Percentiles rank a stretch among this genome's conserved stretches.
These are phyloP conservation scores for Albugo laibachii DNA, from an alignment of 352 stramenopile genomes.

Conservation along the genomic window DNA sequence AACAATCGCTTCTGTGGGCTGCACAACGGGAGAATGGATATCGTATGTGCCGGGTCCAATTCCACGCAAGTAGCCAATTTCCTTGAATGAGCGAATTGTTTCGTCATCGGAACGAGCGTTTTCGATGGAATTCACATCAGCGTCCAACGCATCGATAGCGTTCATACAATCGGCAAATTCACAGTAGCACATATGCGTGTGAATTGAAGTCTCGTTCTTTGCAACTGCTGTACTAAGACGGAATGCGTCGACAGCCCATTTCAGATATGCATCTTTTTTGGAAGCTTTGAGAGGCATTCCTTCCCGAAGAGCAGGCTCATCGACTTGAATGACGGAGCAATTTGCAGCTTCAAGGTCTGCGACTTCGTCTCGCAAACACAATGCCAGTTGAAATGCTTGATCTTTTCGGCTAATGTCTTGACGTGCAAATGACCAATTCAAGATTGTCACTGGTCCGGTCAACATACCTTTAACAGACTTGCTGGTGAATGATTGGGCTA, in stretches of 20 bases:
- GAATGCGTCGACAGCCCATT: conserved; percentile 71
- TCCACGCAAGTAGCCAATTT: conserved; percentile 80
- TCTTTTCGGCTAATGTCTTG: conserved; percentile 80
- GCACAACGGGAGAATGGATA: conserved; percentile 87
- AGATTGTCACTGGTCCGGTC: conserved; percentile 84
- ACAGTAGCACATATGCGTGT: conserved; percentile 94
- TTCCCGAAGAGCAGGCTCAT: conserved; percentile 84
- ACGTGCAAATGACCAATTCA: conserved; percentile 91
- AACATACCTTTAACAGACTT: conserved; percentile 90
- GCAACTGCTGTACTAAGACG: conserved; percentile 72
- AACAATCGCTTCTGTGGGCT: conserved; percentile 72
- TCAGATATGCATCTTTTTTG: conserved; percentile 72
- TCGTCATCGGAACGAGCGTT: conserved; percentile 82
- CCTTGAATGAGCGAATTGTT: conserved; percentile 77
- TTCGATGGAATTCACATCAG: conserved; percentile 91
- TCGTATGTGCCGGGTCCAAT: conserved; percentile 85
- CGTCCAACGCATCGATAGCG: conserved; percentile 82
- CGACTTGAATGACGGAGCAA: conserved; percentile 81
- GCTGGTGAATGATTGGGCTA: conserved; percentile 77
- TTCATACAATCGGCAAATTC: conserved; percentile 89
- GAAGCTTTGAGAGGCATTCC: conserved; percentile 76
- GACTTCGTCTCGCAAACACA: conserved; percentile 84
- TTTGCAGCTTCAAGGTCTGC: conserved; percentile 75
- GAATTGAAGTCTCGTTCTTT: conserved; percentile 80
- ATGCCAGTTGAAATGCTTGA: conserved; percentile 77